Evolutionary conservation across 768 basidiomycete genomes (phyloP).

Genomic region (Jaapia argillacea): DNA sequence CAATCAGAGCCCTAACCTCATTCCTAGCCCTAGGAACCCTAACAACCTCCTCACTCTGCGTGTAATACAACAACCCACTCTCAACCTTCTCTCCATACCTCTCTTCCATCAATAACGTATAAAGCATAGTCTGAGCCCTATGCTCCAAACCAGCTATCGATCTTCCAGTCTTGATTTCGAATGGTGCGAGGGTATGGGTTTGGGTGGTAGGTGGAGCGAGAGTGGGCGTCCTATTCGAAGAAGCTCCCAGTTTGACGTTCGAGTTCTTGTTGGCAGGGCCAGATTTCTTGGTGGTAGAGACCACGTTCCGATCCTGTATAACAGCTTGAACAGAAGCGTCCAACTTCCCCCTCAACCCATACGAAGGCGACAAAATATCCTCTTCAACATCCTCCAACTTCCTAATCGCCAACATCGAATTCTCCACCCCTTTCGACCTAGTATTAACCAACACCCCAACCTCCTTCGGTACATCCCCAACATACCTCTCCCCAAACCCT

Average conservation of each 20-base stretch:
- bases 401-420: conserved; percentile 59
- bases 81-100: conserved; percentile 79
- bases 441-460: conserved; percentile 62
- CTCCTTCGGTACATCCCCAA: conserved; percentile 29
- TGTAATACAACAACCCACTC: conserved; percentile 87
- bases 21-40: conserved; percentile 71
- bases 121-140: conserved; percentile 96
- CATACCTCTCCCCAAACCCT: conserved; percentile 56
- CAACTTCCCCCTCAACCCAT: conserved; percentile 91
- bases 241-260: not conserved
- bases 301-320: conserved; percentile 12
- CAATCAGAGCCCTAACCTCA: conserved; percentile 79
- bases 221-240: conserved; percentile 6
- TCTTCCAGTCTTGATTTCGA: conserved; percentile 96
- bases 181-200: conserved; percentile 51
- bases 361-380: conserved; percentile 94
- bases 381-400: conserved; percentile 86
- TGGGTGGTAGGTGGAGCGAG: conserved; percentile 16
- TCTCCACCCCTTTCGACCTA: conserved; percentile 36
- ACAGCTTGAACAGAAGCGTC: conserved; percentile 79
- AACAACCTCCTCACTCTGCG: conserved; percentile 82
- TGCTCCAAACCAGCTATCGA: conserved; percentile 76
- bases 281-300: conserved; percentile 15
- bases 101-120: conserved; percentile 84
- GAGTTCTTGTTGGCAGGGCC: too few relatives aligned